Percentiles rank a stretch among this genome's conserved stretches.
Evolutionary conservation across 2,329 filamentous ascomycete genomes (phyloP).

Genomic region (Mollisiaceae sp.): DNA sequence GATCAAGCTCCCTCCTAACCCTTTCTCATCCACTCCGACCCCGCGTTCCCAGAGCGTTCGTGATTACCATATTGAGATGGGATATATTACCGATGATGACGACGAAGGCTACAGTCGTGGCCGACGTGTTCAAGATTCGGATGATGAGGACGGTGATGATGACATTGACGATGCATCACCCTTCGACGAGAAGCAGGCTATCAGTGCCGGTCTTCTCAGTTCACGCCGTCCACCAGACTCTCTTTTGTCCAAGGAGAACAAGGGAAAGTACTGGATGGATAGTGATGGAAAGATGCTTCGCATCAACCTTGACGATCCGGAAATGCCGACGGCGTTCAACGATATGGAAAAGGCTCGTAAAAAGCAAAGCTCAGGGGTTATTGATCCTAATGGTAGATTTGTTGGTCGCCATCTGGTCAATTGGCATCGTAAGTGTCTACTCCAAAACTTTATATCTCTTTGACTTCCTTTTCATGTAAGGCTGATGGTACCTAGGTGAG

Average conservation of each 20-base stretch:
- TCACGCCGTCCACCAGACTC: too few relatives aligned
- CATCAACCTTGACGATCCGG: neutral
- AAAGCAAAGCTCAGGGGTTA: slow-evolving; percentile 8
- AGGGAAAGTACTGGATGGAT: neutral
- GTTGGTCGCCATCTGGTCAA: slow-evolving; percentile 48
- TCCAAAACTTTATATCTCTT: neutral
- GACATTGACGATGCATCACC: neutral
- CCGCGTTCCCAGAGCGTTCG: too few relatives aligned
- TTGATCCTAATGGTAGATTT: slow-evolving; percentile 41
- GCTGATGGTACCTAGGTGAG: slow-evolving; percentile 43
- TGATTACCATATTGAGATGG: too few relatives aligned
- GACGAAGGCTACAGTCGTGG: too few relatives aligned
- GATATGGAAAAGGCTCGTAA: slow-evolving; percentile 16
- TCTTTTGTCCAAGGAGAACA: neutral
- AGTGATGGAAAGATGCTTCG: slow-evolving; percentile 1
- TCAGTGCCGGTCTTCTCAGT: neutral
- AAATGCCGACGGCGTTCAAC: slow-evolving; percentile 9
- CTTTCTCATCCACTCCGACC: too few relatives aligned
- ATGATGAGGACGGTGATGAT: too few relatives aligned
- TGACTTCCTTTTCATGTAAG: neutral
- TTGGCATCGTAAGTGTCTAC: slow-evolving; percentile 49
- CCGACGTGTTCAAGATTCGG: too few relatives aligned
- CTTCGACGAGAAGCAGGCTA: neutral
- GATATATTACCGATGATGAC: too few relatives aligned
- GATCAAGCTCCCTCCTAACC: too few relatives aligned